Conservation (phyloP, 805 yeast species). For the Candida arabinofermentans region DNA sequence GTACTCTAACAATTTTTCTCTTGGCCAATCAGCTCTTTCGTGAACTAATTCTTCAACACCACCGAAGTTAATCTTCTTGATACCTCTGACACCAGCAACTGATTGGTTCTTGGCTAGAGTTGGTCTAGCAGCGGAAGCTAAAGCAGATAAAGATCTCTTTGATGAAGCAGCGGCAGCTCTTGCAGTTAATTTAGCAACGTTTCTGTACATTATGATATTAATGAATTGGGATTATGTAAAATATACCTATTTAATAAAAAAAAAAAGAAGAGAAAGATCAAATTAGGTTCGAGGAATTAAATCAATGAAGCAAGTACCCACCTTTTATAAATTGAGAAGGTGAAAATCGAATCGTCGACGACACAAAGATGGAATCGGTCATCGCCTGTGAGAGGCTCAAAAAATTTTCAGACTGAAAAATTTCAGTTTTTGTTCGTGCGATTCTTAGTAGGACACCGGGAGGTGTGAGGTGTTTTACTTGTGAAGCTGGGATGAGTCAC, state of each 20-base stretch:
- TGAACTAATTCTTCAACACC: conserved; percentile 93
- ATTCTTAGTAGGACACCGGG: background rate
- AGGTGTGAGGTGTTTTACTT: background rate
- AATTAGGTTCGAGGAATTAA: background rate
- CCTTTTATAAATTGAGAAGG: background rate
- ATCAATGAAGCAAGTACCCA: background rate
- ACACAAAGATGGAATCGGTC: background rate
- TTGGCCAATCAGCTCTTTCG: conserved; percentile 99
- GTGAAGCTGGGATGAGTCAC: background rate
- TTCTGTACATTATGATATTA: conserved; percentile 32
- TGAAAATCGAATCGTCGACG: background rate
- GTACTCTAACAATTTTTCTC: conserved; percentile 90
- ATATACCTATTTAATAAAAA: conserved; percentile 17
- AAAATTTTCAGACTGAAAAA: background rate
- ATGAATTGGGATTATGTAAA: background rate
- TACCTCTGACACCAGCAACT: conserved; percentile 75
- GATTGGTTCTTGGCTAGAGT: conserved; percentile 35
- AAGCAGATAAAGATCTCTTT: conserved; percentile 56
- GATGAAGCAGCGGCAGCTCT: conserved; percentile 43
- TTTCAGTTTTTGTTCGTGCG: background rate
- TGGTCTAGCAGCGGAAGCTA: conserved; percentile 46
- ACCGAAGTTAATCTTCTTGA: conserved; percentile 95
- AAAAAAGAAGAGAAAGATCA: background rate
- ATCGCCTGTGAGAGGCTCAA: background rate
- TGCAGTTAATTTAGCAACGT: conserved; percentile 45